These are phyloP conservation scores for Tulasnella calospora DNA, from an alignment of 768 basidiomycete species.

Conservation along the genomic window DNA sequence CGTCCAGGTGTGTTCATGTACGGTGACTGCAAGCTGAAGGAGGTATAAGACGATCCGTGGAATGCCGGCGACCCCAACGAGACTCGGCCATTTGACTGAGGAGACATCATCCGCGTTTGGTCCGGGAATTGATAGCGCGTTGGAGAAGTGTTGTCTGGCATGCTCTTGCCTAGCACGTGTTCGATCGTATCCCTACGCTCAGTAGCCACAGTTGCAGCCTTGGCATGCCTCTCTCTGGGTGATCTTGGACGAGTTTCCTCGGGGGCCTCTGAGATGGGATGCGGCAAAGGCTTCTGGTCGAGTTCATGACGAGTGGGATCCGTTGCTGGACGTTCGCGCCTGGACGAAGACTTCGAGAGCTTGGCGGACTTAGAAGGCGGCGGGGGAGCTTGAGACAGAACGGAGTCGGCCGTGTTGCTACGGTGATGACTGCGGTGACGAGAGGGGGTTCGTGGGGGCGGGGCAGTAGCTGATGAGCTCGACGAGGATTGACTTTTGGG, in stretches of 20 bases:
- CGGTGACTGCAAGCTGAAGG: conserved; percentile 22
- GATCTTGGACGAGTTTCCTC: background rate
- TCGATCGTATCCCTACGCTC: conserved; percentile 6
- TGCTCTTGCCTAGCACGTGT: background rate
- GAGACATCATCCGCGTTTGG: conserved; percentile 2
- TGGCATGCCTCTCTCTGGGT: conserved; percentile 5
- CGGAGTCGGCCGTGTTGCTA: background rate
- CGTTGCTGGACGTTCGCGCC: background rate
- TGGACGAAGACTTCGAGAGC: conserved; percentile 9
- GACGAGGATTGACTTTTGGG: background rate
- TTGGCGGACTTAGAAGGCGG: background rate
- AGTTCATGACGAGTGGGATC: background rate
- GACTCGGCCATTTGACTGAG: background rate
- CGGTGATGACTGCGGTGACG: background rate
- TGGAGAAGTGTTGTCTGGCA: background rate
- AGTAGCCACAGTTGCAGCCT: background rate
- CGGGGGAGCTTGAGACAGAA: background rate
- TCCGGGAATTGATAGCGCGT: background rate
- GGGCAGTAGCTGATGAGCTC: background rate
- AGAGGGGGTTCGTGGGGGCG: background rate
- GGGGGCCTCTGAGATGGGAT: background rate
- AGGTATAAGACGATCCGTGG: conserved; percentile 11
- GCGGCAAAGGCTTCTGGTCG: conserved; percentile 1
- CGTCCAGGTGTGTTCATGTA: conserved; percentile 13
- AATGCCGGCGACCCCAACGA: background rate